Evolutionary conservation across 2,329 filamentous ascomycete species (phyloP).

Genomic region (Penicillium sumatraense): DNA sequence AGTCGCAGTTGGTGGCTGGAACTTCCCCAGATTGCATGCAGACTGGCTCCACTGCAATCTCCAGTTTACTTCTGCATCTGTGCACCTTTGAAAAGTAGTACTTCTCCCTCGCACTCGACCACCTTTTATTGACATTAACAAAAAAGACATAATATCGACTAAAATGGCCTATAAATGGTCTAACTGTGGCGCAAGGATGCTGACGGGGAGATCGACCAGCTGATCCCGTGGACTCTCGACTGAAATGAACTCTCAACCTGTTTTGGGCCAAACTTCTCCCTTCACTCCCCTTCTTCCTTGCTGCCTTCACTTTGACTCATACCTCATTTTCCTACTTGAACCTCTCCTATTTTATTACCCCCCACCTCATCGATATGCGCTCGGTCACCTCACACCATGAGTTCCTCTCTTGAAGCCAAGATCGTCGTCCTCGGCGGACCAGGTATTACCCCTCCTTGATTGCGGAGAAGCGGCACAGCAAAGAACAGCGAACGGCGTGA

Average conservation of each 20-base stretch:
- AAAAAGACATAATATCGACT: too few species aligned
- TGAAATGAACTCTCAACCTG: neutral
- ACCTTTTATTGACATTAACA: too few species aligned
- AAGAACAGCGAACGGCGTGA: too few species aligned
- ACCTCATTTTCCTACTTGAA: neutral
- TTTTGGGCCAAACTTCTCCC: neutral
- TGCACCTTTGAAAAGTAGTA: too few species aligned
- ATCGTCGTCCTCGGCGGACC: slow-evolving; percentile 58
- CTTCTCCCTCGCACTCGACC: too few species aligned
- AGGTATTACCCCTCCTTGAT: slow-evolving; percentile 36
- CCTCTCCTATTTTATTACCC: neutral
- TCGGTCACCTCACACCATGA: slow-evolving; percentile 43
- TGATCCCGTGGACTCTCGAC: neutral
- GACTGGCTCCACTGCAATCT: too few species aligned
- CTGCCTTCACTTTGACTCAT: neutral
- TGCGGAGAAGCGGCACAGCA: neutral
- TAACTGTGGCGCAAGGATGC: neutral
- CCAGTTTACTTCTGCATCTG: too few species aligned
- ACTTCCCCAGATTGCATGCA: too few species aligned
- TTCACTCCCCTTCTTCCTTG: neutral
- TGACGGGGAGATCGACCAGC: neutral
- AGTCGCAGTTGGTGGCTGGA: too few species aligned
- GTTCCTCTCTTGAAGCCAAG: slow-evolving; percentile 56
- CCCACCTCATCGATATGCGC: neutral
- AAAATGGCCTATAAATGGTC: too few species aligned